Conservation (phyloP, 2,329 filamentous ascomycete genomes). For the Helicocarpus griseus region DNA sequence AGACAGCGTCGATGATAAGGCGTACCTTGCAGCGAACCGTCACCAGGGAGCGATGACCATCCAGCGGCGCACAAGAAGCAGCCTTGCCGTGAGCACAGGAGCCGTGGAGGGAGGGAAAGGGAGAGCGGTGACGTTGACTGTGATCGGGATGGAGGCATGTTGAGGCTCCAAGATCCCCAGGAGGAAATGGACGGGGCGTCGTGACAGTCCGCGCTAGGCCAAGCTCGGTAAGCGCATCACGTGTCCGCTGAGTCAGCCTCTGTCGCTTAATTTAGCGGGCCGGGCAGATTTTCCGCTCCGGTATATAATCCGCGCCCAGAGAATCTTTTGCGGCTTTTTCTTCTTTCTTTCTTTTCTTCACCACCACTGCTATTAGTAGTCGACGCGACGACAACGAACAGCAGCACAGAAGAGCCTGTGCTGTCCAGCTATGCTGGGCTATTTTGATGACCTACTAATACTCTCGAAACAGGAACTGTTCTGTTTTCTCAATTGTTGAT, state of each 20-base stretch:
- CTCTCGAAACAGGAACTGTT: not conserved
- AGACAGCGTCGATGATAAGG: not conserved
- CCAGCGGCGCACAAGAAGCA: slow-evolving; percentile 2
- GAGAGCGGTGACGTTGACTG: not conserved
- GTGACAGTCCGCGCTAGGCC: slow-evolving; percentile 10
- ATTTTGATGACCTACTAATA: not conserved
- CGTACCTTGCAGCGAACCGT: slow-evolving; percentile 7
- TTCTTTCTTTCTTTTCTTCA: slow-evolving; percentile 12
- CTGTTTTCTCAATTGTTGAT: not conserved
- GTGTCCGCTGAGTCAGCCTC: slow-evolving; percentile 3
- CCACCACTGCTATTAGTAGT: not conserved
- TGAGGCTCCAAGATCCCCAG: slow-evolving; percentile 8
- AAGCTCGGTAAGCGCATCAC: slow-evolving; percentile 4
- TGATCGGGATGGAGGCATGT: slow-evolving; percentile 9
- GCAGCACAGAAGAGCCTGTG: not conserved
- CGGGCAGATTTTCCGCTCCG: slow-evolving; percentile 1
- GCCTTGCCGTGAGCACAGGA: not conserved
- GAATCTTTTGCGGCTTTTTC: slow-evolving; percentile 9
- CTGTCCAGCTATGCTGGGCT: not conserved
- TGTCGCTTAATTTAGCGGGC: slow-evolving; percentile 10
- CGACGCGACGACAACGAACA: not conserved
- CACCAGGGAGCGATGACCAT: slow-evolving; percentile 5
- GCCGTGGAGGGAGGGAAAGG: not conserved
- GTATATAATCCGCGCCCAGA: slow-evolving; percentile 4
- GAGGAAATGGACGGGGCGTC: slow-evolving; percentile 9